A percentile compares a stretch with the other conserved stretches of the same genome.
Conservation (phyloP, 2,329 filamentous ascomycete genomes). For the Fusarium palustre region DNA sequence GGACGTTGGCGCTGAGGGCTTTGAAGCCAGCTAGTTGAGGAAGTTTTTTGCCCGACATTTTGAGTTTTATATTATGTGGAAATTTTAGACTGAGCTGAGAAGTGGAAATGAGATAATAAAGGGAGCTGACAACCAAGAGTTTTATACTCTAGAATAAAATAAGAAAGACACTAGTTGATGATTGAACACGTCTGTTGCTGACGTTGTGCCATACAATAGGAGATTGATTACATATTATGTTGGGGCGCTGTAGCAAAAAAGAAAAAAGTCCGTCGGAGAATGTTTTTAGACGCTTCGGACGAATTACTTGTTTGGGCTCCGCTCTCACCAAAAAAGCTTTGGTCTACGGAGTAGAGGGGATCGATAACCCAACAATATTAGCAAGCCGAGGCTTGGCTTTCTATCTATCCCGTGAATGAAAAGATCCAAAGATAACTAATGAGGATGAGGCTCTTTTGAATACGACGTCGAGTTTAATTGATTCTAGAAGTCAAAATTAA, state of each 20-base stretch:
- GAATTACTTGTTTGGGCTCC: not conserved
- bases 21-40: conserved; percentile 56
- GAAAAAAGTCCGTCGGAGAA: conserved; percentile 3
- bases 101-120: not conserved
- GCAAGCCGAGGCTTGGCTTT: not conserved
- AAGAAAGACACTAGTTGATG: not conserved
- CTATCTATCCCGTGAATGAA: not conserved
- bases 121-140: not conserved
- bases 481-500: not conserved
- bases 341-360: not conserved
- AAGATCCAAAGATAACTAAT: not conserved
- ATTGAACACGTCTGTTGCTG: not conserved
- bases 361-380: not conserved
- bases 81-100: not conserved
- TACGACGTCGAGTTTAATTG: not conserved
- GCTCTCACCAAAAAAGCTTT: not conserved
- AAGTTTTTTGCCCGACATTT: conserved; percentile 38
- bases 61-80: not conserved
- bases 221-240: conserved; percentile 1
- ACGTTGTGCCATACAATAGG: not conserved
- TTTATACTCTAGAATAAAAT: not conserved
- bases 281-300: conserved; percentile 1
- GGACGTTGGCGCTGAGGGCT: conserved; percentile 60
- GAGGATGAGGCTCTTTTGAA: not conserved
- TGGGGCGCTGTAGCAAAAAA: not conserved